Conservation (phyloP, 108 stramenopile species). For the Epithemia pelagica region DNA sequence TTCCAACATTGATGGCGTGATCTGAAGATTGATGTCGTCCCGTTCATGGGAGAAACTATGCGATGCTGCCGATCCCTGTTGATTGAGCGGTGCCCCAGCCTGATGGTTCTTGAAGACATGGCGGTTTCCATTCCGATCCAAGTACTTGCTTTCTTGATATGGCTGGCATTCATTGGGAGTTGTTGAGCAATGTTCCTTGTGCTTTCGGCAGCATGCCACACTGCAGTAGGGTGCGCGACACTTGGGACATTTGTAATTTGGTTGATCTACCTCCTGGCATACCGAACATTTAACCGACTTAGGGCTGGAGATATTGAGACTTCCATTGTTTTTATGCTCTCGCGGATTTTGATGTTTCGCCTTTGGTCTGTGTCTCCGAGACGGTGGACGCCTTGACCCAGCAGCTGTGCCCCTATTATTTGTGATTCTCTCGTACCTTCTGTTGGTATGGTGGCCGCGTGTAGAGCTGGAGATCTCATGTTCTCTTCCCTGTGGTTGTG, state of each 20-base stretch:
- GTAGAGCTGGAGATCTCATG: too few relatives aligned
- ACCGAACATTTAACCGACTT: neutral
- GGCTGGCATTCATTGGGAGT: neutral
- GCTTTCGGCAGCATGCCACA: constrained; percentile 62
- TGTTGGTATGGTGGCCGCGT: neutral
- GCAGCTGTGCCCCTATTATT: neutral
- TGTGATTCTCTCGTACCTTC: neutral
- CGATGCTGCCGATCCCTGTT: neutral
- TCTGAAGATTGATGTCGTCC: constrained; percentile 5
- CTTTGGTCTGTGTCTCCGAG: neutral
- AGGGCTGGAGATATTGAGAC: neutral
- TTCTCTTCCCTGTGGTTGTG: too few relatives aligned
- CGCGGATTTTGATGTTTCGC: neutral
- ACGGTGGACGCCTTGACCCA: too few relatives aligned
- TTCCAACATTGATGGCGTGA: constrained; percentile 61
- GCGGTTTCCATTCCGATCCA: neutral
- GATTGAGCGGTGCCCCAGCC: neutral
- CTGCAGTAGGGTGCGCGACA: constrained; percentile 66
- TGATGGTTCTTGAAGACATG: neutral
- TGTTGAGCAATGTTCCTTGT: constrained; percentile 44
- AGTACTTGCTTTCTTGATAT: neutral
- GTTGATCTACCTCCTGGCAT: constrained; percentile 16
- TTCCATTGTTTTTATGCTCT: neutral
- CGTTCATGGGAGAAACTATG: neutral
- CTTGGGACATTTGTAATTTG: constrained; percentile 77